phyloP scores from a whole-genome alignment of 257 asterid species.

The Fraxinus cuspidata region DNA sequence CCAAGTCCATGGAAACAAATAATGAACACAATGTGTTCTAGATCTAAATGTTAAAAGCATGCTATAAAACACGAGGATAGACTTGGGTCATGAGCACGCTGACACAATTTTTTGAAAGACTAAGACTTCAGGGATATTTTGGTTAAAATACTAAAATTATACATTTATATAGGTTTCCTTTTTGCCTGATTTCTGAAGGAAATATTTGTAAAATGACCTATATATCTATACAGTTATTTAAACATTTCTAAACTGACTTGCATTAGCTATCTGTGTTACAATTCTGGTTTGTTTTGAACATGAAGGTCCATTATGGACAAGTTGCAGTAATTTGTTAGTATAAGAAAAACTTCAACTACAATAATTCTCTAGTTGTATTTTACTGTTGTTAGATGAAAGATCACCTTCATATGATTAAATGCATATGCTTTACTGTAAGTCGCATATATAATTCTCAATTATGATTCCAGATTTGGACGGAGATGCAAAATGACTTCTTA shows the following conservation, averaged over 20 bases:
- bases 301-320: not conserved
- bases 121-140: not conserved
- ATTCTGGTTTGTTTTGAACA: not conserved
- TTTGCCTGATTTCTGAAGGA: not conserved
- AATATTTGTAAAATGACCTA: not conserved
- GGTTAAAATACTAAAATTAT: too few species aligned
- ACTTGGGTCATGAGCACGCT: not conserved
- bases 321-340: not conserved
- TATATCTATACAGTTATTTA: not conserved
- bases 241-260: not conserved
- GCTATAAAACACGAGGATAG: not conserved
- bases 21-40: not conserved
- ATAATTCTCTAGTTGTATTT: not conserved
- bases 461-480: conserved; percentile 80
- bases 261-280: not conserved
- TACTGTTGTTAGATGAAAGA: not conserved
- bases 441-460: conserved; percentile 28
- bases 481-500: conserved; percentile 96
- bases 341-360: not conserved
- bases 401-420: not conserved
- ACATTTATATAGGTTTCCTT: not conserved
- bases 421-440: conserved; percentile 13
- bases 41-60: not conserved
- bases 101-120: not conserved
- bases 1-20: not conserved